Percentiles rank a stretch among this genome's conserved stretches.
These are phyloP conservation scores for Leishmania mexicana DNA, from an alignment of 208 protist species.

Conservation along the genomic window DNA sequence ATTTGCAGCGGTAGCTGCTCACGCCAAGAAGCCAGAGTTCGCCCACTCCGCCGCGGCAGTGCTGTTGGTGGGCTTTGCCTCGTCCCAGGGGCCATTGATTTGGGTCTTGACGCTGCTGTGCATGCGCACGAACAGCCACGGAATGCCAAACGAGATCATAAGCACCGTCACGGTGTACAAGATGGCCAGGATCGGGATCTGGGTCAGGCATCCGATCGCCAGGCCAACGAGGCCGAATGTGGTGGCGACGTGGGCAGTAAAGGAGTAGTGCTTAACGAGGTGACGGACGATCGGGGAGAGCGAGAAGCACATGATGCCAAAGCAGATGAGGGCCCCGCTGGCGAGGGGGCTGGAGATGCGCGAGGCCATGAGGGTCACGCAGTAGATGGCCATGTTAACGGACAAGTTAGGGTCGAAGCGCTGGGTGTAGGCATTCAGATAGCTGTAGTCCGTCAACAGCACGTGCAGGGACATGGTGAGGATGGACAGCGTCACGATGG, in stretches of 20 bases:
- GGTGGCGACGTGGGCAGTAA: slow-evolving; percentile 65
- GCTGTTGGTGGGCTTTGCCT: slow-evolving; percentile 93
- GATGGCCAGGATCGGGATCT: slow-evolving; percentile 61
- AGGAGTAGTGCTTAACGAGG: slow-evolving; percentile 57
- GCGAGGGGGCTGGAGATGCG: slow-evolving; percentile 68
- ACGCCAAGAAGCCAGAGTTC: slow-evolving; percentile 78
- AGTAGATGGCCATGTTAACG: slow-evolving; percentile 86
- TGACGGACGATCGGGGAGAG: slow-evolving; percentile 82
- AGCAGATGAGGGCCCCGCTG: slow-evolving; percentile 78
- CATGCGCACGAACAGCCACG: slow-evolving; percentile 75
- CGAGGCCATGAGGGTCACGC: slow-evolving; percentile 84
- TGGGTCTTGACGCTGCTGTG: slow-evolving; percentile 85
- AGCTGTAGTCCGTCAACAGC: slow-evolving; percentile 85
- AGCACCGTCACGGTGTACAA: slow-evolving; percentile 57
- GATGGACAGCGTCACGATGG: slow-evolving; percentile 86
- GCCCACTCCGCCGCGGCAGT: slow-evolving; percentile 91
- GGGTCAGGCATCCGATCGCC: slow-evolving; percentile 51
- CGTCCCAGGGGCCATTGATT: slow-evolving; percentile 93
- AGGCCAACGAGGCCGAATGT: slow-evolving; percentile 70
- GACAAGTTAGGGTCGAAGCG: slow-evolving; percentile 68
- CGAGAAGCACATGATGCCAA: slow-evolving; percentile 86
- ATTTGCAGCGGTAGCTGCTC: background rate
- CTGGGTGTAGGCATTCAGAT: slow-evolving; percentile 77
- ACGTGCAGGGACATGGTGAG: slow-evolving; percentile 83
- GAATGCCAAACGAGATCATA: slow-evolving; percentile 75